A percentile compares a stretch with the other conserved stretches of the same genome.
phyloP scores from a whole-genome alignment of 2,329 filamentous ascomycete species.

The Fusarium scirpi region DNA sequence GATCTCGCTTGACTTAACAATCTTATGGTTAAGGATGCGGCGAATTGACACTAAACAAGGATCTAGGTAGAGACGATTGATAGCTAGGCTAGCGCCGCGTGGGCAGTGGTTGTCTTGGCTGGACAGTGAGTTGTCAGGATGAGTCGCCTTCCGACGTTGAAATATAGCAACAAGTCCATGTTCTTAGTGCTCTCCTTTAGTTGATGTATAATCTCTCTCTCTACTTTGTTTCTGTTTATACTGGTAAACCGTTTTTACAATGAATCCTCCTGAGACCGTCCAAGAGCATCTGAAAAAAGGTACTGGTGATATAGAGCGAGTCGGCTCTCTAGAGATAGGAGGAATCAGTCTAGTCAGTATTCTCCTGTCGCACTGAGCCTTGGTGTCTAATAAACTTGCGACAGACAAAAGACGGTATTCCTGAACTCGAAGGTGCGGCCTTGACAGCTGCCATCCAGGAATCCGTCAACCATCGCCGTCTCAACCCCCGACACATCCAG shows the following conservation, averaged over 20 bases:
- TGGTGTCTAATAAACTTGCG: accelerated
- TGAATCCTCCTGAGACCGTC: background rate
- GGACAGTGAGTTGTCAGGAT: background rate
- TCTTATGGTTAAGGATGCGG: background rate
- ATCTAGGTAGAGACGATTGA: accelerated
- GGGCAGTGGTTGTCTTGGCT: background rate
- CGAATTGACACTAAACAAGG: background rate
- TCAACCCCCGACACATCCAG: constrained; percentile 1
- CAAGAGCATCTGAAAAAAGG: background rate
- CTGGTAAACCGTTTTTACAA: background rate
- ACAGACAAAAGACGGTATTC: background rate
- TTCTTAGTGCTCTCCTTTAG: too few relatives aligned
- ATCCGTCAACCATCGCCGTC: background rate
- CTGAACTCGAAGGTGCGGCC: background rate
- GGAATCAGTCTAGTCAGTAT: background rate
- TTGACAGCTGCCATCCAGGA: background rate
- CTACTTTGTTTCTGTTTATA: too few relatives aligned
- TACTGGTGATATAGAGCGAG: background rate
- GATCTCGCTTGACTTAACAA: background rate
- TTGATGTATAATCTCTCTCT: too few relatives aligned
- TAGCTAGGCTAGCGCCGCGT: background rate
- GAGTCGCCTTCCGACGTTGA: too few relatives aligned
- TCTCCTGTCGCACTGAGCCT: accelerated
- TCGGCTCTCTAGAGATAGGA: background rate
- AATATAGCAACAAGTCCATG: too few relatives aligned